phyloP scores from a whole-genome alignment of 495 filamentous ascomycete genomes.

The Chaetomium cochliodes region DNA sequence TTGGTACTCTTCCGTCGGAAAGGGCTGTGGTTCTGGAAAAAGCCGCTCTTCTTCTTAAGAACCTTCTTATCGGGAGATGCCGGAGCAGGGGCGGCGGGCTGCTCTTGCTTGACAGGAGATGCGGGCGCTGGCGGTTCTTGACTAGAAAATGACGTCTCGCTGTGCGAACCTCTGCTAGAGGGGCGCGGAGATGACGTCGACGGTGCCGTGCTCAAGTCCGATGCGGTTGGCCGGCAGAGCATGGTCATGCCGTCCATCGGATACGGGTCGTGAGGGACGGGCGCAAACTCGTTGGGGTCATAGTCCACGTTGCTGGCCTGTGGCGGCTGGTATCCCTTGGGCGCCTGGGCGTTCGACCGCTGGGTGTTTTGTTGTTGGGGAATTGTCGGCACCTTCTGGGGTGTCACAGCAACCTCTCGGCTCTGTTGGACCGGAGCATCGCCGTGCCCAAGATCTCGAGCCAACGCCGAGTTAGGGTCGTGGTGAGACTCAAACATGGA shows the following conservation, averaged over 20 bases:
- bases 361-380: slow-evolving; percentile 27
- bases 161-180: slow-evolving; percentile 84
- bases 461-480: slow-evolving; percentile 70
- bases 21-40: slow-evolving; percentile 90
- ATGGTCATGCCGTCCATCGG: slow-evolving; percentile 98
- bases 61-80: slow-evolving; percentile 62
- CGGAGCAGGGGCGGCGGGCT: slow-evolving; percentile 24
- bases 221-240: slow-evolving; percentile 86
- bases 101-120: slow-evolving; percentile 48
- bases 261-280: slow-evolving; percentile 88
- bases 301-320: slow-evolving; percentile 41
- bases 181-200: slow-evolving; percentile 64
- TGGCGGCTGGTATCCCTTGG: slow-evolving; percentile 31
- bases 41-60: slow-evolving; percentile 80
- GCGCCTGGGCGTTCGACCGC: slow-evolving; percentile 11
- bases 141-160: slow-evolving; percentile 92
- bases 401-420: slow-evolving; percentile 55
- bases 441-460: slow-evolving; percentile 58
- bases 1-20: slow-evolving; percentile 90
- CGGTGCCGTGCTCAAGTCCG: slow-evolving; percentile 76
- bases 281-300: slow-evolving; percentile 60
- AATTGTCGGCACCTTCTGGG: slow-evolving; percentile 46
- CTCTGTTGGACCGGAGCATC: slow-evolving; percentile 48
- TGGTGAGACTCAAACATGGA: slow-evolving; percentile 88
- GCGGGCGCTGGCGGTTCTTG: slow-evolving; percentile 58